Evolutionary conservation across 2,329 filamentous ascomycete genomes (phyloP).

Genomic region (Aureobasidium pullulans): DNA sequence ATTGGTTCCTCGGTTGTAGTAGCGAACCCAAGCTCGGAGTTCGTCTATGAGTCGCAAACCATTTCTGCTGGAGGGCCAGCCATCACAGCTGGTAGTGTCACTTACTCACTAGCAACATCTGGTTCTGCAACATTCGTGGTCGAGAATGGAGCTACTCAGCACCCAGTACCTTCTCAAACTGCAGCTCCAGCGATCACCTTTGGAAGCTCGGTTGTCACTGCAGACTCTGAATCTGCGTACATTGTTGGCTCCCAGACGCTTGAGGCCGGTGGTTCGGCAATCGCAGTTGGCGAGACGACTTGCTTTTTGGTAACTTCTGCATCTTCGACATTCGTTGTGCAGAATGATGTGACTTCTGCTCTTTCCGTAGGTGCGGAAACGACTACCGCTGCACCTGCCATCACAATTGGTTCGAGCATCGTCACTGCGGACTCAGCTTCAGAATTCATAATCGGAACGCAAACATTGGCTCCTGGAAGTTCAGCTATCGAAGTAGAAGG

Average conservation of each 20-base stretch:
- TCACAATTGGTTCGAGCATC: neutral
- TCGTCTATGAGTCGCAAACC: slow-evolving; percentile 8
- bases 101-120: neutral
- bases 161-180: neutral
- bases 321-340: neutral
- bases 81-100: slow-evolving; percentile 2
- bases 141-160: neutral
- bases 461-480: slow-evolving; percentile 13
- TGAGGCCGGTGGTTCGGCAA: slow-evolving; percentile 6
- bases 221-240: neutral
- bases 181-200: neutral
- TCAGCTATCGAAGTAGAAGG: slow-evolving; percentile 12
- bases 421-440: slow-evolving; percentile 16
- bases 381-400: neutral
- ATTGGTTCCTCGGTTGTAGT: neutral
- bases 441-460: slow-evolving; percentile 12
- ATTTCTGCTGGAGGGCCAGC: slow-evolving; percentile 12
- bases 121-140: neutral
- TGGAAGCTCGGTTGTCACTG: neutral
- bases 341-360: neutral
- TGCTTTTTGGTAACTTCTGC: neutral
- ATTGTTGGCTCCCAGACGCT: slow-evolving; percentile 11
- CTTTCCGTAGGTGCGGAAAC: neutral
- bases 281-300: slow-evolving; percentile 3
- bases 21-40: neutral